Evolutionary conservation across 208 protist genomes (phyloP).

Genomic region (Acanthamoeba culbertsoni): DNA sequence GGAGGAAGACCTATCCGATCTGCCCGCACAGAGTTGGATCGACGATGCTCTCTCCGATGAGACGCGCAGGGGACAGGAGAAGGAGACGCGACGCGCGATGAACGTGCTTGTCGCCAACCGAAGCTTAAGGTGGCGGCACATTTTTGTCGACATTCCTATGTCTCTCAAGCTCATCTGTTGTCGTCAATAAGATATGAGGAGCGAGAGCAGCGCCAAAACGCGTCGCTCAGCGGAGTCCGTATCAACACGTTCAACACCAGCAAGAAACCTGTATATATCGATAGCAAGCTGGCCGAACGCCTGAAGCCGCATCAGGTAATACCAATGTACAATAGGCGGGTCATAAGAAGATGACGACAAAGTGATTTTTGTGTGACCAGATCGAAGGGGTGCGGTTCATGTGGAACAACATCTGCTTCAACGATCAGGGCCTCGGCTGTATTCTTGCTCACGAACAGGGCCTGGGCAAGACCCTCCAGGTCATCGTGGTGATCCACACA

Average conservation of each 20-base stretch:
- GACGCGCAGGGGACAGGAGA: background rate
- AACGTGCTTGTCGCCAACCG: background rate
- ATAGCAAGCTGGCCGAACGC: background rate
- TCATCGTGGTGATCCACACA: background rate
- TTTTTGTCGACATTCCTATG: background rate
- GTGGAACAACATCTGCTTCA: slow-evolving; percentile 29
- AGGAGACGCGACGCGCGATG: background rate
- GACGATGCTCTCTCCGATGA: background rate
- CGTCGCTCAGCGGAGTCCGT: background rate
- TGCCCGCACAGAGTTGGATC: background rate
- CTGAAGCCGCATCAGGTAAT: slow-evolving; percentile 8
- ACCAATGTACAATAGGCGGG: no score
- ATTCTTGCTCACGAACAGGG: slow-evolving; percentile 38
- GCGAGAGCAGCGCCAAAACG: no score
- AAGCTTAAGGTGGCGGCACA: background rate
- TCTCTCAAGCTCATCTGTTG: background rate
- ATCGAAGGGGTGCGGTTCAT: slow-evolving; percentile 23
- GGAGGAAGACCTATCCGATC: background rate
- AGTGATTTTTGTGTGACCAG: background rate
- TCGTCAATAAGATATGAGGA: background rate
- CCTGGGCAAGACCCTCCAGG: slow-evolving; percentile 5
- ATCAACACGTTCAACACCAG: background rate
- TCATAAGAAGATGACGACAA: no score
- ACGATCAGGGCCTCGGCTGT: background rate
- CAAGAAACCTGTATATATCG: background rate